Percentiles rank a stretch among this genome's conserved stretches.
These are phyloP conservation scores for Calonectria naviculata DNA, from an alignment of 2,329 filamentous ascomycete genomes.

Conservation along the genomic window DNA sequence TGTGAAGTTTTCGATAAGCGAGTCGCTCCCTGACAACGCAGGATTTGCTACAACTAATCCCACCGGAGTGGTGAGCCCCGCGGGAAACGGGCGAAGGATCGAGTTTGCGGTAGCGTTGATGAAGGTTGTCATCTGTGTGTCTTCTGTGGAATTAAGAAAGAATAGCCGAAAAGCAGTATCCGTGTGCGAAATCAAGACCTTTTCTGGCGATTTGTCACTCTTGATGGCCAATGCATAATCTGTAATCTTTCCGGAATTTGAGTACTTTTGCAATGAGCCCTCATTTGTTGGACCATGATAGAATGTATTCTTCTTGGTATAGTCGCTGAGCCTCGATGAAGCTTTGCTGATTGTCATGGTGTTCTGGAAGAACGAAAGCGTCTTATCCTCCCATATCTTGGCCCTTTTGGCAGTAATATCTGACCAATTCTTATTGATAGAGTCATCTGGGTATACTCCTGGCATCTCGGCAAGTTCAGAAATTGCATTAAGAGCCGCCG, in stretches of 20 bases:
- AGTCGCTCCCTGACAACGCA: conserved; percentile 60
- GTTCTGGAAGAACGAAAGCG: conserved; percentile 66
- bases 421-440: conserved; percentile 53
- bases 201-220: conserved; percentile 57
- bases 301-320: conserved; percentile 51
- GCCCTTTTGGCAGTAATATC: conserved; percentile 60
- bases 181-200: conserved; percentile 70
- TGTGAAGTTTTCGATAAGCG: conserved; percentile 63
- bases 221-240: conserved; percentile 70
- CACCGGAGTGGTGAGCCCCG: conserved; percentile 65
- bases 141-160: conserved; percentile 66
- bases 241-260: conserved; percentile 50
- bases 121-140: conserved; percentile 66
- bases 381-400: conserved; percentile 70
- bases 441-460: conserved; percentile 60
- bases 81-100: conserved; percentile 67
- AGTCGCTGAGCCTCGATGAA: conserved; percentile 57
- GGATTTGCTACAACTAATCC: conserved; percentile 72
- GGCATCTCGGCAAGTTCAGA: conserved; percentile 56
- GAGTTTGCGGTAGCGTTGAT: conserved; percentile 68
- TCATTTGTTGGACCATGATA: conserved; percentile 58
- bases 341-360: conserved; percentile 57
- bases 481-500: conserved; percentile 70
- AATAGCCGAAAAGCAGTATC: conserved; percentile 74
- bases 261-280: conserved; percentile 44